Evolutionary conservation across 257 asterid species (phyloP).

Genomic region (Penstemon newberryi): DNA sequence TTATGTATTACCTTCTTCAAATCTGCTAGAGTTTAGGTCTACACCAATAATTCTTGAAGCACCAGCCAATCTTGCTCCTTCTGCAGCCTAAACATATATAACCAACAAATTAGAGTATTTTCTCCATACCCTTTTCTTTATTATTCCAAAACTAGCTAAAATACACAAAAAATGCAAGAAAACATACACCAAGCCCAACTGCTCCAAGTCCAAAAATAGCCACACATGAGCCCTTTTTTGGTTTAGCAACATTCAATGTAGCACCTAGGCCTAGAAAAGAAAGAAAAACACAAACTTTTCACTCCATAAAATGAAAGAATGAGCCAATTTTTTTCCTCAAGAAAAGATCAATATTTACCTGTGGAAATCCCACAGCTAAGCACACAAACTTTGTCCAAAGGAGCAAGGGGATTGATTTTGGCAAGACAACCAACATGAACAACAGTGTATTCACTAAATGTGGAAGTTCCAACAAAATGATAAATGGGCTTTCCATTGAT

Average conservation of each 20-base stretch:
- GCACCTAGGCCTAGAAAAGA: constrained; percentile 70
- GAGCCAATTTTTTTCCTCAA: neutral
- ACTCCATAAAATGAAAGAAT: neutral
- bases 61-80: constrained; percentile 81
- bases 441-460: constrained; percentile 81
- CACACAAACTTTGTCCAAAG: constrained; percentile 77
- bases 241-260: constrained; percentile 82
- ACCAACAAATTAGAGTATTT: neutral
- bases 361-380: constrained; percentile 86
- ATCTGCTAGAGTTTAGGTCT: constrained; percentile 54
- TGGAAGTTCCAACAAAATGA: constrained; percentile 78
- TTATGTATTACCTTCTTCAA: constrained; percentile 43
- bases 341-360: constrained; percentile 37
- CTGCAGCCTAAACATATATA: constrained; percentile 60
- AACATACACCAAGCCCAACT: constrained; percentile 75
- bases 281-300: neutral
- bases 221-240: constrained; percentile 57
- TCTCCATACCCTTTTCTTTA: neutral
- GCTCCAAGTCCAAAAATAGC: constrained; percentile 80
- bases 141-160: neutral
- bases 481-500: constrained; percentile 71
- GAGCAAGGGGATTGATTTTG: constrained; percentile 70
- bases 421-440: constrained; percentile 76
- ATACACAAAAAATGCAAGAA: neutral
- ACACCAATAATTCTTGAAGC: constrained; percentile 79